Base-by-base conservation (phyloP, 148 eudicot species). In the Salicornia ramosissima region DNA sequence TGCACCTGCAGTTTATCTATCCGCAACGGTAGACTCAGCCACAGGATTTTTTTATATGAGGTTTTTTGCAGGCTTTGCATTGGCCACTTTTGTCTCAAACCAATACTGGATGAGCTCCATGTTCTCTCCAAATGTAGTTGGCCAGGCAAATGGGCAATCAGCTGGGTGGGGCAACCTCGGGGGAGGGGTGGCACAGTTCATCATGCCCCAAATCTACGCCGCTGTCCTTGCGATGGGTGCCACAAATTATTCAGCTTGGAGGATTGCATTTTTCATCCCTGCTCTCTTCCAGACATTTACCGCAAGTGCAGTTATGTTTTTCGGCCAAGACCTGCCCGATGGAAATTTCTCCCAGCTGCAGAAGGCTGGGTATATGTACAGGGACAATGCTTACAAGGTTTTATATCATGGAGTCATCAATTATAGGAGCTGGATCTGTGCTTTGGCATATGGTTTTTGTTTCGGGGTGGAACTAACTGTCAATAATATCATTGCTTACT, bases 91-190 rank as follows among this genome's bases (percentile, higher is more conserved):
- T 39, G 97, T 92, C 2, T 86, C 97, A 1, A 84, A 87, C 34
- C 89, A 88, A 21, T 92, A 74, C 85, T 92, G 97, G 97, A 89
- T 87, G 93, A 87, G 93, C 79, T 86, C 97, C 33, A 76, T 92
- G 83, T 89, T 92, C 75, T 83, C 87, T 0, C 64, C 87, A 7
- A 29, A 18, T 0, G 87, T 92, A 0, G 93, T 89, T 0, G 97
- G 87, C 36, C 86, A 83, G 0, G 97, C 89, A 14, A 92, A 92
- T 42, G 97, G 86, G 1, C 11, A 85, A 0, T 74, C 96, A 0
- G 96, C 86, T 3, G 97, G 97, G 12, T 92, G 97, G 97, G 97
- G 91, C 0, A 89, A 92, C 69, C 78, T 88, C 5, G 97, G 97
- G 0, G 89, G 89, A 0, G 97, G 97, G 4, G 88, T 84, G 0